Conservation (phyloP, 139 green algal genomes). For the Micractinium sp. region DNA sequence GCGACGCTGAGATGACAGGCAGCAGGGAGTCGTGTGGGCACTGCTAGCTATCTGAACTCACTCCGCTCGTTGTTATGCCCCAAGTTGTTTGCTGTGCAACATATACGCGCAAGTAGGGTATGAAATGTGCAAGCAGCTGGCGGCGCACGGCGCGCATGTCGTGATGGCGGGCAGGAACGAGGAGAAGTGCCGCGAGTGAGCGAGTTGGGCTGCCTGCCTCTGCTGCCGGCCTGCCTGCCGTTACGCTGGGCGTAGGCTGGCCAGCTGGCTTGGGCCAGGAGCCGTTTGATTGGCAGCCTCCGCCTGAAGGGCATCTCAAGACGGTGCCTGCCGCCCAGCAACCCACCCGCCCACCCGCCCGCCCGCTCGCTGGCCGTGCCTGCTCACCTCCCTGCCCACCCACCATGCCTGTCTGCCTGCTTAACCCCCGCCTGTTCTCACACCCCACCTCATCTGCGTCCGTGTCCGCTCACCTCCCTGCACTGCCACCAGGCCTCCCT, state of each 20-base stretch:
- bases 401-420: too few species aligned
- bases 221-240: not conserved
- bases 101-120: not conserved
- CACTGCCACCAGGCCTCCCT: not conserved
- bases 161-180: slow-evolving; percentile 14
- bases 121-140: slow-evolving; percentile 1
- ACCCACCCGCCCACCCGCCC: too few species aligned
- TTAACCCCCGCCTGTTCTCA: not conserved
- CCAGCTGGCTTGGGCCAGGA: too few species aligned
- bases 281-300: too few species aligned
- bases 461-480: not conserved
- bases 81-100: too few species aligned
- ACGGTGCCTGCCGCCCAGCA: too few species aligned
- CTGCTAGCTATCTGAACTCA: not conserved
- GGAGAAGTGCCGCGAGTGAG: slow-evolving; percentile 11
- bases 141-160: not conserved
- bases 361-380: too few species aligned
- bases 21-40: not conserved
- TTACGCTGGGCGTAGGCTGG: not conserved
- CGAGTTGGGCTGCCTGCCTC: not conserved
- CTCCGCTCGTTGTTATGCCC: not conserved
- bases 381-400: too few species aligned
- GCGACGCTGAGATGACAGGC: too few species aligned
- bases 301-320: too few species aligned
- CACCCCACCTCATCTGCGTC: not conserved